Evolutionary conservation across 495 filamentous ascomycete genomes (phyloP).

Genomic region (Hyaloscypha variabilis): DNA sequence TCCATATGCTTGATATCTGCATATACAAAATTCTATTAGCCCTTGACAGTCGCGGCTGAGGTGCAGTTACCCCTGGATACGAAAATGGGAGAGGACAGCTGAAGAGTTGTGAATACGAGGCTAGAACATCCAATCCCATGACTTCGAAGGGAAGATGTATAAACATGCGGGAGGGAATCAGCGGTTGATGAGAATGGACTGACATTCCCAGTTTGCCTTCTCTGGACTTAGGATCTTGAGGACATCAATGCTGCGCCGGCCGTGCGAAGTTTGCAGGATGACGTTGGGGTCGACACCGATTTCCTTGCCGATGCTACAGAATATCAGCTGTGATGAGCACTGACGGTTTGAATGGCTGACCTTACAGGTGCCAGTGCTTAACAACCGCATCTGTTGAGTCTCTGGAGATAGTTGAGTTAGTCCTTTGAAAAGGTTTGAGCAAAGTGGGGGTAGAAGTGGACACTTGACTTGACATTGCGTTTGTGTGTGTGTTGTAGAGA

Average conservation of each 20-base stretch:
- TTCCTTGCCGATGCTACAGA: constrained; percentile 72
- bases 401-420: constrained; percentile 6
- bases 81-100: not conserved
- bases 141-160: not conserved
- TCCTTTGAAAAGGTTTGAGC: not conserved
- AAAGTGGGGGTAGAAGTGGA: not conserved
- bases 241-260: constrained; percentile 81
- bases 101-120: constrained; percentile 1
- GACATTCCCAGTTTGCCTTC: constrained; percentile 91
- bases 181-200: constrained; percentile 34
- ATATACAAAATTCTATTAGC: not conserved
- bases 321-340: constrained; percentile 5
- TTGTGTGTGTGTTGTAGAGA: not conserved
- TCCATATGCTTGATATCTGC: constrained; percentile 81
- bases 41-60: not conserved
- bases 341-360: not conserved
- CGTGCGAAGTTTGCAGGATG: constrained; percentile 88
- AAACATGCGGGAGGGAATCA: not conserved
- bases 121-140: not conserved
- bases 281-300: constrained; percentile 78
- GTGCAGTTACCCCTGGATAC: constrained; percentile 1
- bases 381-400: constrained; percentile 80
- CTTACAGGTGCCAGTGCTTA: constrained; percentile 73
- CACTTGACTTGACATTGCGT: not conserved
- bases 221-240: constrained; percentile 72